A percentile compares a stretch with the other conserved stretches of the same genome.
These are phyloP conservation scores for Boletellus ananiceps DNA, from an alignment of 768 basidiomycete species.

Conservation along the genomic window DNA sequence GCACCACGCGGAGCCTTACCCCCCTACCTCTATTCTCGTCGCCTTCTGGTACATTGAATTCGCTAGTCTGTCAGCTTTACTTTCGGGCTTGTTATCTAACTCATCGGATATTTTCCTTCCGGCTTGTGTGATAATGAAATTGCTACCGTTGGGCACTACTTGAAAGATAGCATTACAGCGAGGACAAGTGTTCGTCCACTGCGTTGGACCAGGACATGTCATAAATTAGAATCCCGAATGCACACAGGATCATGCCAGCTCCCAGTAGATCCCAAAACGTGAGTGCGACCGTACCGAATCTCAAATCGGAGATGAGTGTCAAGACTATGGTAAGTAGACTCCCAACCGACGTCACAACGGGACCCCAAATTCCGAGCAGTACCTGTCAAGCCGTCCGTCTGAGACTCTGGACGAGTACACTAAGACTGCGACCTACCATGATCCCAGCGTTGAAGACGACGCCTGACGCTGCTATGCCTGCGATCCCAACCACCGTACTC, in stretches of 20 bases:
- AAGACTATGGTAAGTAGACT: conserved; percentile 93
- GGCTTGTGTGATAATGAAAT: conserved; percentile 41
- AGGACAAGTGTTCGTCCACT: background rate
- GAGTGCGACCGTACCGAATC: conserved; percentile 62
- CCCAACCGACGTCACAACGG: conserved; percentile 82
- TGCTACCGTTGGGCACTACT: conserved; percentile 22
- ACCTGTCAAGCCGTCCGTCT: conserved; percentile 40
- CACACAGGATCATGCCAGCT: conserved; percentile 71
- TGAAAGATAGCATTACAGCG: background rate
- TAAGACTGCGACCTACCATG: conserved; percentile 51
- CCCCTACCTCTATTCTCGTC: conserved; percentile 8
- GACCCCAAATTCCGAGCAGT: conserved; percentile 82
- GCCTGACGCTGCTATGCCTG: conserved; percentile 65
- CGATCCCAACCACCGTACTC: conserved; percentile 47
- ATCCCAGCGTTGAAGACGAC: conserved; percentile 80
- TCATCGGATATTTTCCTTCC: conserved; percentile 31
- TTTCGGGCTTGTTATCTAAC: conserved; percentile 31
- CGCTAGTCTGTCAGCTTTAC: conserved; percentile 18
- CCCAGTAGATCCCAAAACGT: conserved; percentile 74
- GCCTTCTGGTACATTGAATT: conserved; percentile 16
- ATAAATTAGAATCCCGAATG: conserved; percentile 75
- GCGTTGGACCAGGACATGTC: conserved; percentile 48
- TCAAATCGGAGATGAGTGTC: conserved; percentile 72
- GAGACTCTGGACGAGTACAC: background rate
- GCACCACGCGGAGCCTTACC: conserved; percentile 9